phyloP scores from a whole-genome alignment of 1,284 basidiomycete genomes.

The Paramarasmius palmivorus region DNA sequence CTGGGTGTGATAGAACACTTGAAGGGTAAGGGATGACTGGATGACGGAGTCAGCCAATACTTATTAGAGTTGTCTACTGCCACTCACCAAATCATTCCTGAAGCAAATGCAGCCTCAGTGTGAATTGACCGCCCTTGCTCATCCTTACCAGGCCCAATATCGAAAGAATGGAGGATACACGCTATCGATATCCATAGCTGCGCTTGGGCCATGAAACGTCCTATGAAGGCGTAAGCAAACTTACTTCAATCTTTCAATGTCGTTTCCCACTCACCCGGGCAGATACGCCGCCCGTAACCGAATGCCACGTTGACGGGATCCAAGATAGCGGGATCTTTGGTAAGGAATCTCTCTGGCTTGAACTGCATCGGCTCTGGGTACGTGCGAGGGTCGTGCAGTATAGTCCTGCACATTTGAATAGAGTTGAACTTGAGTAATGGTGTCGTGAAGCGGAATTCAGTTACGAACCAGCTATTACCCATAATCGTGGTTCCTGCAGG shows the following conservation, averaged over 20 bases:
- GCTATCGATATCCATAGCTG: slow-evolving; percentile 54
- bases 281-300: slow-evolving; percentile 50
- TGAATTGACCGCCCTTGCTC: slow-evolving; percentile 31
- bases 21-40: slow-evolving; percentile 35
- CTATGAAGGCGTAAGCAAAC: no score
- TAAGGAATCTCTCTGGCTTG: slow-evolving; percentile 46
- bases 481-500: slow-evolving; percentile 38
- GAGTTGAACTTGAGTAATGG: slow-evolving; percentile 1
- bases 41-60: not conserved
- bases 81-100: slow-evolving; percentile 47
- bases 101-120: slow-evolving; percentile 37
- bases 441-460: not conserved
- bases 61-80: no score
- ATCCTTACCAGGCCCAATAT: slow-evolving; percentile 37
- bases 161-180: slow-evolving; percentile 45
- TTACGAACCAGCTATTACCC: slow-evolving; percentile 40
- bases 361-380: slow-evolving; percentile 42
- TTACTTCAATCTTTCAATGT: no score
- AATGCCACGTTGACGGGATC: slow-evolving; percentile 45
- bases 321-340: slow-evolving; percentile 31
- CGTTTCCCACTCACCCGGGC: no score
- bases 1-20: slow-evolving; percentile 33
- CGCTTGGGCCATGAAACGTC: slow-evolving; percentile 47
- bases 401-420: slow-evolving; percentile 34
- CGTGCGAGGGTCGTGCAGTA: slow-evolving; percentile 44